Evolutionary conservation across 2,329 filamentous ascomycete species (phyloP).

Genomic region (Penicillium decumbens): DNA sequence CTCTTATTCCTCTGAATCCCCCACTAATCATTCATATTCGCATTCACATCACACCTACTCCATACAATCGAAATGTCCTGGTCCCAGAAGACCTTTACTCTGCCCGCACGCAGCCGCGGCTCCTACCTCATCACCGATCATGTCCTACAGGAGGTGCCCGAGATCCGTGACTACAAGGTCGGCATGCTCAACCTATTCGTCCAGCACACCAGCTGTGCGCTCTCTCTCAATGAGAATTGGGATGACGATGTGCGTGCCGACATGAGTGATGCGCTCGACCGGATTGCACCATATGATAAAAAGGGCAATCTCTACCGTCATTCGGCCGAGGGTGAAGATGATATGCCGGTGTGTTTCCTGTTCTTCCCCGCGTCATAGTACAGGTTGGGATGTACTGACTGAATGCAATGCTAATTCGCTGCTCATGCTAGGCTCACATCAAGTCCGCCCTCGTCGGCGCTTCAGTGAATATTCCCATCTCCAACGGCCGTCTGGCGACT

Average conservation of each 20-base stretch:
- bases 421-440: conserved; percentile 67
- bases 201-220: conserved; percentile 88
- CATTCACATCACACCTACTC: conserved; percentile 7
- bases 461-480: conserved; percentile 86
- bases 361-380: conserved; percentile 1
- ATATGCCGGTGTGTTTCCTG: conserved; percentile 70
- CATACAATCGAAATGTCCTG: conserved; percentile 53
- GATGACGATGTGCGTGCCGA: conserved; percentile 81
- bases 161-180: conserved; percentile 77
- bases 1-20: conserved; percentile 13
- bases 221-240: conserved; percentile 90
- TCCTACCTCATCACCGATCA: conserved; percentile 84
- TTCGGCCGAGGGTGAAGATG: conserved; percentile 78
- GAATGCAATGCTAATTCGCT: background rate
- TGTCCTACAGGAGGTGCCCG: conserved; percentile 66
- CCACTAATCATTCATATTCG: conserved; percentile 15
- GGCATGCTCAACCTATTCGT: conserved; percentile 85
- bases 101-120: conserved; percentile 72
- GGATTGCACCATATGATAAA: conserved; percentile 77
- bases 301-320: conserved; percentile 78
- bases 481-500: conserved; percentile 68
- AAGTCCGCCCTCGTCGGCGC: conserved; percentile 87
- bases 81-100: conserved; percentile 78
- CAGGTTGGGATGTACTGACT: background rate
- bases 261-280: conserved; percentile 90